These are phyloP conservation scores for Aspergillus baeticus DNA, from an alignment of 495 filamentous ascomycete genomes.

Conservation along the genomic window DNA sequence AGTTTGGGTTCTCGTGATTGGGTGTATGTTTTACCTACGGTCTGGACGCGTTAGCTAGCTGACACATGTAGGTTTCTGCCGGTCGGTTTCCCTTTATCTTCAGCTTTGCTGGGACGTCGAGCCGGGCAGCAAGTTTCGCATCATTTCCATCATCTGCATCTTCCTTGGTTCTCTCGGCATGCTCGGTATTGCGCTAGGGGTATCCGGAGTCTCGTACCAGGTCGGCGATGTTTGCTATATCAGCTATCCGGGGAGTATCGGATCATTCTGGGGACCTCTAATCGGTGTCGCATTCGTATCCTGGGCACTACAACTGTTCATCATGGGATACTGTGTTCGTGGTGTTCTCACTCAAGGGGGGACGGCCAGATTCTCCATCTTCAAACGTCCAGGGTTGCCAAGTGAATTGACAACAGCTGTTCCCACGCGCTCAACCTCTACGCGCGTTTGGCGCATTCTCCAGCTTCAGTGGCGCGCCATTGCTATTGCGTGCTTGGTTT, in stretches of 20 bases:
- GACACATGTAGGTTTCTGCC: constrained; percentile 59
- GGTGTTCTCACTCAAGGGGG: constrained; percentile 1
- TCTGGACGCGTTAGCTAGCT: background rate
- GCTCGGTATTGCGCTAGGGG: constrained; percentile 29
- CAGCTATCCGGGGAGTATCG: constrained; percentile 68
- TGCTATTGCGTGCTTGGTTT: constrained; percentile 72
- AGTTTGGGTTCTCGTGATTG: constrained; percentile 68
- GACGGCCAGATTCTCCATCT: background rate
- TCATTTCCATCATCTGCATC: constrained; percentile 60
- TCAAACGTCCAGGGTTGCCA: background rate
- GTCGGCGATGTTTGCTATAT: constrained; percentile 81
- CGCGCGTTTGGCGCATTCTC: constrained; percentile 70
- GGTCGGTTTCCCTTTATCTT: constrained; percentile 80
- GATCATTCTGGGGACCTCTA: constrained; percentile 78
- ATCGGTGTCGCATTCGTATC: constrained; percentile 69
- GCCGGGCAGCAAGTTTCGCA: constrained; percentile 76
- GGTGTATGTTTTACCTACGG: constrained; percentile 47
- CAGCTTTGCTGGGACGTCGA: constrained; percentile 88
- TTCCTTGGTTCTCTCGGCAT: constrained; percentile 64
- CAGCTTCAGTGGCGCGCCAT: constrained; percentile 83
- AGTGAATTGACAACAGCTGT: constrained; percentile 31
- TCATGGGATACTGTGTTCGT: constrained; percentile 75
- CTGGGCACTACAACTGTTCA: constrained; percentile 67
- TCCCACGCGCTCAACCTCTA: constrained; percentile 59
- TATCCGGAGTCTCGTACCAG: constrained; percentile 81